Evolutionary conservation across 495 filamentous ascomycete species (phyloP), one percentile per base, ranked within the genome.

Genomic region (Podospora didyma): DNA sequence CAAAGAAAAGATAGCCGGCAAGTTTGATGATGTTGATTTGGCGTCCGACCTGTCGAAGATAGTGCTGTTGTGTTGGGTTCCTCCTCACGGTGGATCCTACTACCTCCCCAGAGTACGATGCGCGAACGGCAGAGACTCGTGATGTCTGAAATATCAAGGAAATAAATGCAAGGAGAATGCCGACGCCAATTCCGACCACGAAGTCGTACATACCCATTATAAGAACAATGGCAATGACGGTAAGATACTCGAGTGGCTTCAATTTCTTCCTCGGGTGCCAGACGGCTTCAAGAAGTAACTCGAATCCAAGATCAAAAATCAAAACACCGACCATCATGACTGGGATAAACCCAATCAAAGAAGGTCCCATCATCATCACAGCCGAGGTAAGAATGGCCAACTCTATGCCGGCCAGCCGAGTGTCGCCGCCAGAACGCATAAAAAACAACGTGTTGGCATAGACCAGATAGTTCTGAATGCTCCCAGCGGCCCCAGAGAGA

Each of bases 171-270:
- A 97, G 75, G 12, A 95, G 82, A 55, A 98, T 95, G 21, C 94
- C 94, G 52, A 93, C 81, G 11, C 96, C 82, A 34, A 98, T 97
- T 26, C 95, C 94, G 23, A 88, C 81, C 5, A 97, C 94, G 66
- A 98, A 97, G 68, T 98, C 94, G 75, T 91, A 95, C 23, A 88
- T 84, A 5, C 95, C 95, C 95, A 98, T 98, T 19, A 92, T 89
- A 28, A 96, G 76, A 5, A 96, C 90, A 61, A 98, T 97, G n/a
- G 85, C 86, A 52, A 96, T 74, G 53, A 97, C 91, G 12, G 94
- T 97, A 46, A 94, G 64, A 68, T 96, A 98, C 67, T 98, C 94
- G 11, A 95, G 81, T 26, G 76, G 73, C 59, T 91, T 86, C 9
- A 97, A 74, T 70, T 92, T 95, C 28, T 90, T 89, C 76, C 89